Evolutionary conservation across 1,139 yeast species (phyloP).

Genomic region (Taphrina populina): DNA sequence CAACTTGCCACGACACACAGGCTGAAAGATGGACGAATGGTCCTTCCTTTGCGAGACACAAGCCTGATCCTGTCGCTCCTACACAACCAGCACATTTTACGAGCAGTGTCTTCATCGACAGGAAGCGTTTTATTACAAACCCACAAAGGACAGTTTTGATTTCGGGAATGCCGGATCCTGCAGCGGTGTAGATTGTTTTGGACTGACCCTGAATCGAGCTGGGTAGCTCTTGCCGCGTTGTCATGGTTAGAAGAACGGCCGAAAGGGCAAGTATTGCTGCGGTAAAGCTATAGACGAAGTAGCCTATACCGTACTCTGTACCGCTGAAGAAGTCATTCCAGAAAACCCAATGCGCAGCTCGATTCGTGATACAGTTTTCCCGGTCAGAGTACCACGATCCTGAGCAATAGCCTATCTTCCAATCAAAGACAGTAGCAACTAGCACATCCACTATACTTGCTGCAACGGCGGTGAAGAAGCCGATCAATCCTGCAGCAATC

Average conservation of each 20-base stretch:
- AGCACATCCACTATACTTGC: slow-evolving; percentile 56
- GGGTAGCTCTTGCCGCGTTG: slow-evolving; percentile 10
- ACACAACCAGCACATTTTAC: slow-evolving; percentile 56
- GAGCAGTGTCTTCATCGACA: slow-evolving; percentile 57
- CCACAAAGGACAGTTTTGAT: slow-evolving; percentile 57
- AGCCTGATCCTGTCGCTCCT: slow-evolving; percentile 64
- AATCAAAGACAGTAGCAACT: slow-evolving; percentile 56
- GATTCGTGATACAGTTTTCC: slow-evolving; percentile 12
- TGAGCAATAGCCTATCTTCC: slow-evolving; percentile 57
- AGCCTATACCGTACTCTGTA: slow-evolving; percentile 19
- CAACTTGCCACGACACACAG: slow-evolving; percentile 61
- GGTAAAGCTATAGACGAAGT: neutral
- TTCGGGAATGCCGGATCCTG: slow-evolving; percentile 58
- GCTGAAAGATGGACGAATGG: slow-evolving; percentile 72
- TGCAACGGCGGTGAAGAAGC: slow-evolving; percentile 53
- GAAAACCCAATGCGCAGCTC: neutral
- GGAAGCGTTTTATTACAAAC: slow-evolving; percentile 55
- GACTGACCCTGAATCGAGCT: slow-evolving; percentile 3
- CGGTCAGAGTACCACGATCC: slow-evolving; percentile 15
- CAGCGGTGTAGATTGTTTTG: slow-evolving; percentile 25
- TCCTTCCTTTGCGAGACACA: slow-evolving; percentile 66
- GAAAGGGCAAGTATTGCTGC: slow-evolving; percentile 50
- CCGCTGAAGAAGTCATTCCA: slow-evolving; percentile 9
- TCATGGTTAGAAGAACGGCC: slow-evolving; percentile 53
- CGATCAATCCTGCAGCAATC: slow-evolving; percentile 39